Evolutionary conservation across 1,139 yeast species (phyloP), one percentile per base, ranked within the genome.

Genomic region (Saccharomyces hybrid): DNA sequence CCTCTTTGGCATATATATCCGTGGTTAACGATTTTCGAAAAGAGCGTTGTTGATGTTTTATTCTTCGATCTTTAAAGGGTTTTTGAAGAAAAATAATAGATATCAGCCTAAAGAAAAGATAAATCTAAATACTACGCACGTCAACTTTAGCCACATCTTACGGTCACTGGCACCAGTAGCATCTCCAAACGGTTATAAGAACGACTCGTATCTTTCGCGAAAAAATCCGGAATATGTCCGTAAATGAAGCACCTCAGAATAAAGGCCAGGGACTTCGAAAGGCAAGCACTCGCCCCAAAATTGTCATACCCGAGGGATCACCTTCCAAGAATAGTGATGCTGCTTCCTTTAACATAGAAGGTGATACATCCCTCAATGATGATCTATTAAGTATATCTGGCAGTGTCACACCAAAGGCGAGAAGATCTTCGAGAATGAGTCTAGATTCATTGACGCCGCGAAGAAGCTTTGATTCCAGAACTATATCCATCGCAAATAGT

Each of bases 401-500:
- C 8, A 60, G 61, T 50, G 54, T 56, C 14, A 53, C 52, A 32
- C 49, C 52, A 28, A 31, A 52, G 51, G 53, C 54, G 14, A 31
- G 34, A 31, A 31, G 34, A 31, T 52, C 60, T 16, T 55, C 57
- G 28, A 55, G 65, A 55, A 50, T 56, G 52, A 59, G 66, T 56
- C 47, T 63, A 3, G 70, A 65, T 54, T 61, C 69, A 13, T 46
- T 57, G 11, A 65, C 70, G 13, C 34, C 59, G 1, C 59, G 70
- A 50, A 62, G 67, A 38, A 73, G 76, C 59, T 62, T 72, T 48
- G 75, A 73, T 20, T 70, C 74, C 0, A 31, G 34, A 31, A 31
- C 34, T 31, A 16, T 20, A 42, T 61, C 68, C 4, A 56, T 56
- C 8, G 53, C 56, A 30, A 53, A 51, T 41, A 55, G 54, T 25